Conservation (phyloP, 176 grass and related monocot species). For the Aegilops tauschii region DNA sequence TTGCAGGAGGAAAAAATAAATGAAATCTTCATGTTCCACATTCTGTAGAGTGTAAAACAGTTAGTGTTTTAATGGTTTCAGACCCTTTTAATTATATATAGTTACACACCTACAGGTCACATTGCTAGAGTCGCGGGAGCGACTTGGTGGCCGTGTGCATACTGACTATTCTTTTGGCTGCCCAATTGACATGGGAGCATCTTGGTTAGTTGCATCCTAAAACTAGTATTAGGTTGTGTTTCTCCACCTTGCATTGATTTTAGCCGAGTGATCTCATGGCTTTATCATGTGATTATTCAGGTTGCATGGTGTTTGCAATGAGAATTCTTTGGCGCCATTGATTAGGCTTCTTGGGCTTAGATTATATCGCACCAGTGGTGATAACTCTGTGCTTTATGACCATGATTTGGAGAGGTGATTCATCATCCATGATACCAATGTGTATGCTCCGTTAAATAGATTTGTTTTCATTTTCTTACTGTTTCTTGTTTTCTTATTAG, state of each 20-base stretch:
- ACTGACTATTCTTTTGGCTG: slow-evolving; percentile 99
- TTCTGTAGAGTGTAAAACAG: not conserved
- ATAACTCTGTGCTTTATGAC: slow-evolving; percentile 96
- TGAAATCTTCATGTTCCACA: not conserved
- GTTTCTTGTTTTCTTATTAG: slow-evolving; percentile 41
- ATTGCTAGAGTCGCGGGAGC: slow-evolving; percentile 78
- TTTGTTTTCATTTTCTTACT: slow-evolving; percentile 35
- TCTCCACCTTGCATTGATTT: slow-evolving; percentile 17
- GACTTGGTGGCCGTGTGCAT: slow-evolving; percentile 87
- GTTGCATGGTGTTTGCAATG: slow-evolving; percentile 97
- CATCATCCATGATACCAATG: not conserved
- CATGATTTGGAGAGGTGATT: slow-evolving; percentile 96
- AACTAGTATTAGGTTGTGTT: slow-evolving; percentile 8
- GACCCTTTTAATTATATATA: slow-evolving; percentile 6
- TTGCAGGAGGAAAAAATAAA: not conserved
- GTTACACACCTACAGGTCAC: slow-evolving; percentile 55
- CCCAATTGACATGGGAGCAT: slow-evolving; percentile 97
- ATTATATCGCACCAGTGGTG: slow-evolving; percentile 96
- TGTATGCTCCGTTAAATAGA: not conserved
- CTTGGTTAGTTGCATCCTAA: slow-evolving; percentile 64
- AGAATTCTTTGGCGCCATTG: slow-evolving; percentile 93
- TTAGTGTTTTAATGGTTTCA: slow-evolving; percentile 6
- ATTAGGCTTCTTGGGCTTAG: slow-evolving; percentile 87
- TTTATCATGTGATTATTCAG: slow-evolving; percentile 65
- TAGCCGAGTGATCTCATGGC: slow-evolving; percentile 21